These are phyloP conservation scores for Boletus rex-veris DNA, from an alignment of 768 basidiomycete genomes.

Conservation along the genomic window DNA sequence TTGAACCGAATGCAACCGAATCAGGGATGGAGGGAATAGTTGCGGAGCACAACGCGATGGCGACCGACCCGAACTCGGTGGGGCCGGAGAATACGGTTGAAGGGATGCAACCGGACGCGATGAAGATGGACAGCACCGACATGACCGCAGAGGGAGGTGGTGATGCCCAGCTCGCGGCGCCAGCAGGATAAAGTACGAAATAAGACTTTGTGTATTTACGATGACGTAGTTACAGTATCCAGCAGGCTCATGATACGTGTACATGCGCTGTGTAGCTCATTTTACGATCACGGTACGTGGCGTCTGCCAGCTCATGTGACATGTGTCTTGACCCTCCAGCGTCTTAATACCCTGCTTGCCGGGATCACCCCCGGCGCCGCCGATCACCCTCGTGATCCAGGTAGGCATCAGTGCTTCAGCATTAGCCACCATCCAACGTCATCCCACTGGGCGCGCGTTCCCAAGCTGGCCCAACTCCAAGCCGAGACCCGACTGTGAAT, in stretches of 20 bases:
- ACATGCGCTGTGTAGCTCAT: no score
- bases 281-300: no score
- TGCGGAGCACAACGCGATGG: neutral
- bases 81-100: neutral
- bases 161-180: neutral
- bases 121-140: neutral
- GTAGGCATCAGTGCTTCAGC: no score
- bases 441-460: no score
- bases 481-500: neutral
- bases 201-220: conserved; percentile 7
- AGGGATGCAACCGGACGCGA: neutral
- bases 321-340: no score
- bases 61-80: neutral
- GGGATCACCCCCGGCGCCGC: no score
- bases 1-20: conserved; percentile 2
- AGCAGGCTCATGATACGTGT: no score
- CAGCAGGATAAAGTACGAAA: conserved; percentile 1
- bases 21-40: conserved; percentile 8
- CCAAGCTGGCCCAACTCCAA: neutral
- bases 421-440: no score
- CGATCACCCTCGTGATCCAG: no score
- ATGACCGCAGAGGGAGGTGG: neutral
- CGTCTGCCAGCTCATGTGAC: no score
- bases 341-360: no score
- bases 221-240: neutral